Evolutionary conservation across 495 filamentous ascomycete genomes (phyloP).

Genomic region (Penicillium dipodomyicola): DNA sequence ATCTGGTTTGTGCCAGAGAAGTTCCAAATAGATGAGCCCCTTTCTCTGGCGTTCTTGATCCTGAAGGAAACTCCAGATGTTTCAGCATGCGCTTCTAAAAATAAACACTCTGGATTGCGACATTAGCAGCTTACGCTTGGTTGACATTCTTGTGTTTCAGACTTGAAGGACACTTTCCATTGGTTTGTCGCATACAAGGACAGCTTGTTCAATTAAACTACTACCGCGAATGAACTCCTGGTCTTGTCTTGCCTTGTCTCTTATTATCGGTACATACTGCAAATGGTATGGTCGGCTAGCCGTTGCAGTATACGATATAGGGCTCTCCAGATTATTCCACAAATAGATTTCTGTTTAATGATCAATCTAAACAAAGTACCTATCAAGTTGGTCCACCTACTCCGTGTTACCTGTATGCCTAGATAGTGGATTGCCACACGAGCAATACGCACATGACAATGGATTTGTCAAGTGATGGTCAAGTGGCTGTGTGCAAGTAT

Average conservation of each 20-base stretch:
- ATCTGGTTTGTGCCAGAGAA: neutral
- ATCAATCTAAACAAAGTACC: neutral
- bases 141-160: neutral
- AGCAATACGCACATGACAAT: neutral
- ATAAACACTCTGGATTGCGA: neutral
- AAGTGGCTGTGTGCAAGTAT: neutral
- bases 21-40: slow-evolving; percentile 9
- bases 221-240: neutral
- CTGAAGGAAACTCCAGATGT: neutral
- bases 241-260: neutral
- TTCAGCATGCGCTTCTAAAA: slow-evolving; percentile 8
- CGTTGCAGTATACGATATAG: neutral
- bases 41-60: neutral
- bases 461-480: neutral
- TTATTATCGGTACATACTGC: neutral
- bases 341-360: neutral
- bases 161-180: neutral
- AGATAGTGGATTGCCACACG: neutral
- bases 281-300: neutral
- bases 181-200: neutral
- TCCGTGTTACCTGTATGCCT: neutral
- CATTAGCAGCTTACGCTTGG: neutral
- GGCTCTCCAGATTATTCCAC: neutral
- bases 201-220: neutral
- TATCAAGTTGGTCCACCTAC: neutral